Base-by-base conservation (phyloP, 2,329 filamentous ascomycete species). In the Botrytis sinoallii region DNA sequence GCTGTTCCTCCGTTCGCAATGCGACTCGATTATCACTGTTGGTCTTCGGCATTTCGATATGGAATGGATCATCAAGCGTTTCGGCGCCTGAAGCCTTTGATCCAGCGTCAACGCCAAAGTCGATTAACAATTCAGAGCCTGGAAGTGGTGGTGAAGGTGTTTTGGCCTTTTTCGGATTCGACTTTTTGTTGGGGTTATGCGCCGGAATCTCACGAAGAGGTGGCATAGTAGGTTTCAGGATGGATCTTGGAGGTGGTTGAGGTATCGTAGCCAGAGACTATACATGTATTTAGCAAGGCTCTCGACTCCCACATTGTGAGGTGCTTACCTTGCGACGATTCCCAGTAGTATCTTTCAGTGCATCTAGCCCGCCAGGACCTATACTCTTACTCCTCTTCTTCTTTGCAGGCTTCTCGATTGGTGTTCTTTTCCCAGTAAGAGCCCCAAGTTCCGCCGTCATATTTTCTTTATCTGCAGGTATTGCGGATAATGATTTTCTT, bases 361-460 rank as follows among this genome's bases (percentile, higher is more conserved):
- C 91, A 85, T 97, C 94, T 64, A 97, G 84, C 40, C 95, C 94
- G 69, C 95, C 96, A 25, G 96, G 95, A 3, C 96, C 96, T 78
- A 99, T 91, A 84, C 95, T 98, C 86, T 98, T 98, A 84, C 95
- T 98, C 77, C 96, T 91, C 74, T 92, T 93, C 84, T 94, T 95
- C 84, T 87, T 88, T 59, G 76, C 70, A 16, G 76, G 61, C 67
- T 78, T 79, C 10, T 74, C 75, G n/a, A 76, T 61, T 12, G 74
- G 44, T 35, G 77, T 60, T 63, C 74, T 78, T 71, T 81, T 81
- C 40, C 73, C 75, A 40, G 73, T 75, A 65, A 81, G 73, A 76
- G 87, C 86, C 75, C 86, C 87, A 73, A 92, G 82, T 77, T 93
- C 91, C 61, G 91, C 84, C 4, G 91, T 93, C 80, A 88, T 87